phyloP scores from a whole-genome alignment of 2,329 filamentous ascomycete genomes.

The Hymenoscyphus fraxineus region DNA sequence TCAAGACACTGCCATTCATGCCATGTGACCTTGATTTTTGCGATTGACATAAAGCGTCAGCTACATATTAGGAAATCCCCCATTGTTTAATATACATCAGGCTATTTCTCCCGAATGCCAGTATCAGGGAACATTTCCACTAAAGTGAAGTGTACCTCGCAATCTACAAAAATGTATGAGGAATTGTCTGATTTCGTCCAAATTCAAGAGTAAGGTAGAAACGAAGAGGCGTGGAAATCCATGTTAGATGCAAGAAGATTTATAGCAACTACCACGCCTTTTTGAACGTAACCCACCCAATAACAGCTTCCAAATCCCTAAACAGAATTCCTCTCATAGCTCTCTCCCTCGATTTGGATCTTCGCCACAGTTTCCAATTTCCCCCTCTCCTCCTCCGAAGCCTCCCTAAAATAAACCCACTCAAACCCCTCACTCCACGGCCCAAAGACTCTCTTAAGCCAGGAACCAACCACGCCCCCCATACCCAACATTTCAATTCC shows the following conservation, averaged over 20 bases:
- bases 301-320: background rate
- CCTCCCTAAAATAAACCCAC: slow-evolving; percentile 12
- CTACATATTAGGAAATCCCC: no score
- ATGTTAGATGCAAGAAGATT: no score
- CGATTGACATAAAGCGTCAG: no score
- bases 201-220: background rate
- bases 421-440: slow-evolving; percentile 24
- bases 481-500: slow-evolving; percentile 18
- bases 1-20: no score
- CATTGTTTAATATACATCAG: no score
- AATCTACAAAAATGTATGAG: no score
- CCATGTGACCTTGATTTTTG: no score
- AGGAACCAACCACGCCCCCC: slow-evolving; percentile 23
- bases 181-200: background rate
- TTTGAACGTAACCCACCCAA: background rate
- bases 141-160: no score
- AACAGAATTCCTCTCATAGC: background rate
- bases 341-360: background rate
- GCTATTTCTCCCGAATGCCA: no score
- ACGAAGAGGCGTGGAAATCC: no score
- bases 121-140: no score
- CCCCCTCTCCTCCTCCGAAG: background rate
- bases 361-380: background rate
- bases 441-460: slow-evolving; percentile 21
- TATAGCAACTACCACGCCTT: background rate